Conservation (phyloP, 345 rosid species). For the Kandelia obovata region DNA sequence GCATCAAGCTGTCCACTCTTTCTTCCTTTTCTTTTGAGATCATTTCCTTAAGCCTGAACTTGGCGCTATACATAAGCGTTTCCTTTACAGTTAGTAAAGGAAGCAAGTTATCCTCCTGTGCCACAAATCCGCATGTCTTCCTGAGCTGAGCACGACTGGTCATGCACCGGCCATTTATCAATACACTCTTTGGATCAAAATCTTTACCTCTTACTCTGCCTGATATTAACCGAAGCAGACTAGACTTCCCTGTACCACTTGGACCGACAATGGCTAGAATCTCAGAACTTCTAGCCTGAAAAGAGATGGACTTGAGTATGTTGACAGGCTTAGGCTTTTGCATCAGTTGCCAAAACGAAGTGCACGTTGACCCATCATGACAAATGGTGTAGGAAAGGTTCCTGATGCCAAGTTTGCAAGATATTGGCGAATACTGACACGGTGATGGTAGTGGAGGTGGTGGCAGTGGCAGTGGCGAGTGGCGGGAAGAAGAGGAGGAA, state of each 20-base stretch:
- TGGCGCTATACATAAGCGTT: slow-evolving; percentile 72
- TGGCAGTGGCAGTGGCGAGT: slow-evolving; percentile 40
- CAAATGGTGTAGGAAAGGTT: slow-evolving; percentile 65
- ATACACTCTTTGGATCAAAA: slow-evolving; percentile 48
- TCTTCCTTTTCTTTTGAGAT: slow-evolving; percentile 49
- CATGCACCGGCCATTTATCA: slow-evolving; percentile 37
- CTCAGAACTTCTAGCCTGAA: slow-evolving; percentile 58
- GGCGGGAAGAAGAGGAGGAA: slow-evolving; percentile 58
- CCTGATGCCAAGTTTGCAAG: slow-evolving; percentile 32
- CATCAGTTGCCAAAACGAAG: slow-evolving; percentile 28
- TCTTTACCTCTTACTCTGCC: slow-evolving; percentile 57
- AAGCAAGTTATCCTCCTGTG: slow-evolving; percentile 75
- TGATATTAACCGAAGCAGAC: slow-evolving; percentile 62
- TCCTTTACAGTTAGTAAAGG: slow-evolving; percentile 85
- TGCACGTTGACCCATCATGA: slow-evolving; percentile 20
- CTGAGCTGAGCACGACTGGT: slow-evolving; percentile 46
- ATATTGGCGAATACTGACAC: neutral
- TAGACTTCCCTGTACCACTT: slow-evolving; percentile 86
- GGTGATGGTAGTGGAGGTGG: slow-evolving; percentile 2
- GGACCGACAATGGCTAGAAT: slow-evolving; percentile 78
- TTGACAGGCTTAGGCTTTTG: slow-evolving; percentile 40
- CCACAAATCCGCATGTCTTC: slow-evolving; percentile 73
- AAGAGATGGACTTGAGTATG: slow-evolving; percentile 64
- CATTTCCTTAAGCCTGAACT: slow-evolving; percentile 58
- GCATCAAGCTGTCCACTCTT: slow-evolving; percentile 61